Conservation (phyloP, 345 rosid genomes). For the Ricinus communis region DNA sequence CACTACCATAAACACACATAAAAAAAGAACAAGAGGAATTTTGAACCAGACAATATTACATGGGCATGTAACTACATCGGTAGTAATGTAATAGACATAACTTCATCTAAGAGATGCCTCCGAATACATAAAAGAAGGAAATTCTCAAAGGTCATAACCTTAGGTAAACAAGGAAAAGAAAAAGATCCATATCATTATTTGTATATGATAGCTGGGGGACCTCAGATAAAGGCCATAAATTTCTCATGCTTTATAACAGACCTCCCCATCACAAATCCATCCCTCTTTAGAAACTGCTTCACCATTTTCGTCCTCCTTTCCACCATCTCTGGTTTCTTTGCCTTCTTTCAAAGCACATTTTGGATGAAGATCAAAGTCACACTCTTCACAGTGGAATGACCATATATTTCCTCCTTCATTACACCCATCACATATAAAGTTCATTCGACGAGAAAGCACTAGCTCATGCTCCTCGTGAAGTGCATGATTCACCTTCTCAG, state of each 20-base stretch:
- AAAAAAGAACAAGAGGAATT: not conserved
- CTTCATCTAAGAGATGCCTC: not conserved
- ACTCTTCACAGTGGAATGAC: slow-evolving; percentile 55
- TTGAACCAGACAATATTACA: not conserved
- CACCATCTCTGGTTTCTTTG: slow-evolving; percentile 12
- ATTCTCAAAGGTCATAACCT: not conserved
- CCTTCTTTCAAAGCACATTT: slow-evolving; percentile 45
- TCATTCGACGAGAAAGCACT: slow-evolving; percentile 33
- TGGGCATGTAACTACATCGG: not conserved
- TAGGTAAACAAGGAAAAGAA: not conserved
- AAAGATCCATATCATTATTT: not conserved
- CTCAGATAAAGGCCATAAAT: too few relatives aligned
- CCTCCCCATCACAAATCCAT: slow-evolving; percentile 61
- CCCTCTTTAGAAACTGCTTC: slow-evolving; percentile 37
- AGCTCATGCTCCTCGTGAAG: slow-evolving; percentile 70
- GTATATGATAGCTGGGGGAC: not conserved
- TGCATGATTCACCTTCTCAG: slow-evolving; percentile 57
- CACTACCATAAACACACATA: too few relatives aligned
- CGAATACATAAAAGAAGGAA: not conserved
- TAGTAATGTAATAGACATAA: not conserved
- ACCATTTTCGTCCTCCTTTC: slow-evolving; percentile 11
- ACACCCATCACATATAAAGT: slow-evolving; percentile 46
- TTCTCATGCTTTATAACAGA: slow-evolving; percentile 45
- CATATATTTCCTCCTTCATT: slow-evolving; percentile 40
- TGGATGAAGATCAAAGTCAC: slow-evolving; percentile 71